Evolutionary conservation across 2,329 filamentous ascomycete species (phyloP), one percentile per base, ranked within the genome.

Genomic region (Penicillium sp.): DNA sequence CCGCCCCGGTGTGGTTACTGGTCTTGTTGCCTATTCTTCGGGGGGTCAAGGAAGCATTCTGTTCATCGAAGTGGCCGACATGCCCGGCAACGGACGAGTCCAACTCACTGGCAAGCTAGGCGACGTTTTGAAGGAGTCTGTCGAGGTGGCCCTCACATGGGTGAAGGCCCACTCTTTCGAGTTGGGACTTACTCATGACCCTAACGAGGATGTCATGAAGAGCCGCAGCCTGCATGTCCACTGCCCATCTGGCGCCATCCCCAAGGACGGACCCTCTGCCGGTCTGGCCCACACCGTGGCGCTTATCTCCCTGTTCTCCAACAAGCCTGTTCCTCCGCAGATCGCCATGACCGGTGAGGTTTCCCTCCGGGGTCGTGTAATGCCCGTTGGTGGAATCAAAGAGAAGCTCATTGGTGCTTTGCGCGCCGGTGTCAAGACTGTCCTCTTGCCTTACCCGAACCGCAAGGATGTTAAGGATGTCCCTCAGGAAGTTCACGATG

Each of bases 31-130:
- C 7, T 98, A 96, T 75, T 89, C 86, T 64, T 87, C 86, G 3
- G 92, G 93, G 43, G 90, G 90, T 42, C 92, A 96, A 68, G 93
- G 93, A 55, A 91, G 88, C 66, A 98, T 98, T 63, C 80, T 98
- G 48, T 98, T 98, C 77, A 98, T 98, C 62, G 93, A 98, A 72
- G 89, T 96, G 39, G 89, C 92, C 9, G 91, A 95, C 66, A 97
- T 97, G 90, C 93, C 93, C 0, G 93, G 93, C 38, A 86, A 82
- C 49, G 93, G 93, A 29, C 85, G 87, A 46, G 89, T 98, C 31
- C 93, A 97, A 72, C 83, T 98, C 24, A 98, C 93, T 1, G 93
- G 93, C 54, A 97, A 95, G 69, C 83, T 98, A 6, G 93, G 93
- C 56, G 91, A 96, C 61, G 93, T 98, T 27, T 82, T 98, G 51